A percentile compares a stretch with the other conserved stretches of the same genome.
Conservation (phyloP, 768 basidiomycete genomes). For the Tubosaeta sp. region DNA sequence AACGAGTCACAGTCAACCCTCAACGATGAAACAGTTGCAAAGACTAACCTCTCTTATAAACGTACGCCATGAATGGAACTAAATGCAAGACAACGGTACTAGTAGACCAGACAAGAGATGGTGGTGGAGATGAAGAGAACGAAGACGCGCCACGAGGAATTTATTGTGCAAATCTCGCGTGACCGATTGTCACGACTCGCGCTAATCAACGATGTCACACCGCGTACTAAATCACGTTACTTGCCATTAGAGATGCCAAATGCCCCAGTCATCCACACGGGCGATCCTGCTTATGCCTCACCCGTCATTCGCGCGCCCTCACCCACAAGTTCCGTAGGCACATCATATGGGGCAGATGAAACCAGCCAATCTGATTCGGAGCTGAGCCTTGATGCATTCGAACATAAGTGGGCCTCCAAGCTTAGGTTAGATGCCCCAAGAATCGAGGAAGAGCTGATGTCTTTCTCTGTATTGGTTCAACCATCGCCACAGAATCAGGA, state of each 20-base stretch:
- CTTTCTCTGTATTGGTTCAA: slow-evolving; percentile 31
- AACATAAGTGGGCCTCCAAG: slow-evolving; percentile 31
- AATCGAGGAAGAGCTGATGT: slow-evolving; percentile 35
- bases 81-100: slow-evolving; percentile 3
- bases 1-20: slow-evolving; percentile 7
- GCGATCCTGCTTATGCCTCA: slow-evolving; percentile 40
- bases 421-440: slow-evolving; percentile 34
- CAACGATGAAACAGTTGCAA: neutral
- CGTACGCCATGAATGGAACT: slow-evolving; percentile 40
- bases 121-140: slow-evolving; percentile 17
- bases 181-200: slow-evolving; percentile 29
- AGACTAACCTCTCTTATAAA: slow-evolving; percentile 54
- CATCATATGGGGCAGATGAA: slow-evolving; percentile 44
- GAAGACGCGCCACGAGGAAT: slow-evolving; percentile 28
- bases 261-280: slow-evolving; percentile 28
- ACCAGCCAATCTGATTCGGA: slow-evolving; percentile 39
- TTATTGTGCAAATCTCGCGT: slow-evolving; percentile 25
- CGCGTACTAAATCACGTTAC: slow-evolving; percentile 19
- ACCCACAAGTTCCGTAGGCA: slow-evolving; percentile 45
- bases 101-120: slow-evolving; percentile 16
- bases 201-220: slow-evolving; percentile 32
- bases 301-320: slow-evolving; percentile 45
- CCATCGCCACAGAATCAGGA: slow-evolving; percentile 25
- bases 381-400: slow-evolving; percentile 36
- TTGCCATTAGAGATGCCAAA: slow-evolving; percentile 20